Conservation (phyloP, 2,329 filamentous ascomycete species). For the Trichoderma aggressivum region DNA sequence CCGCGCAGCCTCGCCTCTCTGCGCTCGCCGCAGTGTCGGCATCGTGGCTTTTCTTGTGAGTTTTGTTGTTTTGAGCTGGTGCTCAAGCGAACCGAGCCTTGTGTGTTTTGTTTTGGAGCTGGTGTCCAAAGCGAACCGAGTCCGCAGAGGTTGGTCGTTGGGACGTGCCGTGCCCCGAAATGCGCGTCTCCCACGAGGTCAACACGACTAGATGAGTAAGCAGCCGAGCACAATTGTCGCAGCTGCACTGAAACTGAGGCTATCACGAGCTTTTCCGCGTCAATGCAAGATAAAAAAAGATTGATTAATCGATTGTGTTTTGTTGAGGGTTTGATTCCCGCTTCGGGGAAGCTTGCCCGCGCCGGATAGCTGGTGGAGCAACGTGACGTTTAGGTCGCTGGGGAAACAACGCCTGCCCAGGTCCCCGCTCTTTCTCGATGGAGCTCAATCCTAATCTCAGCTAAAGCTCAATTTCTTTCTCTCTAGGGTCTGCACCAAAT, state of each 20-base stretch:
- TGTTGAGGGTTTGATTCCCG: background rate
- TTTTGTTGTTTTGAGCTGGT: background rate
- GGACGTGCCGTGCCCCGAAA: background rate
- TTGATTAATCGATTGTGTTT: background rate
- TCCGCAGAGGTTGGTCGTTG: background rate
- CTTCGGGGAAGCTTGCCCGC: conserved; percentile 2
- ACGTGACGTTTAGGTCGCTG: conserved; percentile 30
- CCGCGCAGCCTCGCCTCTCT: conserved; percentile 5
- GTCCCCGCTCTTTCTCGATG: conserved; percentile 15
- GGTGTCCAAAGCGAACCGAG: background rate
- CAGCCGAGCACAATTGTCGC: background rate
- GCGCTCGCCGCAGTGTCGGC: conserved; percentile 15
- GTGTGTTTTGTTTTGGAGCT: background rate
- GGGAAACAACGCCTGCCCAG: conserved; percentile 25
- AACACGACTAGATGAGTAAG: background rate
- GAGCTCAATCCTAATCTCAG: background rate
- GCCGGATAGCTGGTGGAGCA: conserved; percentile 13
- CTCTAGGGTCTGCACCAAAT: conserved; percentile 5
- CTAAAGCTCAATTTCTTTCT: conserved; percentile 14
- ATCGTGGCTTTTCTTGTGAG: background rate
- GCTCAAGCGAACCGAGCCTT: background rate
- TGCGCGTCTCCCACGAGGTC: background rate
- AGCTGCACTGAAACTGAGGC: background rate
- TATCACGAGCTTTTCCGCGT: background rate
- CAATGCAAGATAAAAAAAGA: background rate